phyloP scores from a whole-genome alignment of 768 basidiomycete species.

The Auriscalpium microsporum region DNA sequence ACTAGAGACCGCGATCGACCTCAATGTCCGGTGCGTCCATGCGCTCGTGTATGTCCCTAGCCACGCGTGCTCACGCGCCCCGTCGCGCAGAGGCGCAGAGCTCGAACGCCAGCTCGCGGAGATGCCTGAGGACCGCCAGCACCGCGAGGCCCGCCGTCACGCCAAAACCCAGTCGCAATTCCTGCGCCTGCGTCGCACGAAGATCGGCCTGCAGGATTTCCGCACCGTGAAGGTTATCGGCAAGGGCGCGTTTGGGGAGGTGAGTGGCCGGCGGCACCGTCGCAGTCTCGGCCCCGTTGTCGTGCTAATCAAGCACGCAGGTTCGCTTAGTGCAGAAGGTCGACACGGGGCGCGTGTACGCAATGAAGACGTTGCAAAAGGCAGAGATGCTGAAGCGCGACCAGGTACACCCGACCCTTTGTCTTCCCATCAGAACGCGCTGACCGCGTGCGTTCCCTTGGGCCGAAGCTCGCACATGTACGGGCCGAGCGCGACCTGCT shows the following conservation, averaged over 20 bases:
- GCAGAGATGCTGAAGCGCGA: conserved; percentile 99
- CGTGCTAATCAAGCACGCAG: conserved; percentile 22
- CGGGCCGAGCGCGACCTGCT: conserved; percentile 95
- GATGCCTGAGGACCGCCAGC: conserved; percentile 77
- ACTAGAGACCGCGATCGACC: conserved; percentile 92
- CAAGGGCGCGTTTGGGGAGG: conserved; percentile 99
- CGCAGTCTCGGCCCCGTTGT: too few species aligned
- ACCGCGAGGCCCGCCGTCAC: conserved; percentile 58
- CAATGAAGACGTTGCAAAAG: conserved; percentile 97
- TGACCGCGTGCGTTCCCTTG: background rate
- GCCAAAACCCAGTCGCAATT: conserved; percentile 73
- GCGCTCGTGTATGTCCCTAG: background rate
- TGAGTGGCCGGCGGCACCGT: conserved; percentile 24
- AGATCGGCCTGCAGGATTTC: conserved; percentile 87
- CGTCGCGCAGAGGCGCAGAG: conserved; percentile 62
- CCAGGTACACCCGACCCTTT: conserved; percentile 47
- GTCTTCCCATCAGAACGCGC: background rate
- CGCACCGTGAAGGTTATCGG: conserved; percentile 97
- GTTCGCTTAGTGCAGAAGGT: conserved; percentile 93
- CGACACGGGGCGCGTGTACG: conserved; percentile 97
- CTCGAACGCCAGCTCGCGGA: conserved; percentile 70
- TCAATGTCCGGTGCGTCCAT: conserved; percentile 69
- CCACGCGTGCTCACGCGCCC: background rate
- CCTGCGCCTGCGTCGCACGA: conserved; percentile 80
- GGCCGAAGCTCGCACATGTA: conserved; percentile 82